A percentile compares a stretch with the other conserved stretches of the same genome.
These are phyloP conservation scores for Suhomyces chickasaworum DNA, from an alignment of 1,139 yeast genomes.

Conservation along the genomic window DNA sequence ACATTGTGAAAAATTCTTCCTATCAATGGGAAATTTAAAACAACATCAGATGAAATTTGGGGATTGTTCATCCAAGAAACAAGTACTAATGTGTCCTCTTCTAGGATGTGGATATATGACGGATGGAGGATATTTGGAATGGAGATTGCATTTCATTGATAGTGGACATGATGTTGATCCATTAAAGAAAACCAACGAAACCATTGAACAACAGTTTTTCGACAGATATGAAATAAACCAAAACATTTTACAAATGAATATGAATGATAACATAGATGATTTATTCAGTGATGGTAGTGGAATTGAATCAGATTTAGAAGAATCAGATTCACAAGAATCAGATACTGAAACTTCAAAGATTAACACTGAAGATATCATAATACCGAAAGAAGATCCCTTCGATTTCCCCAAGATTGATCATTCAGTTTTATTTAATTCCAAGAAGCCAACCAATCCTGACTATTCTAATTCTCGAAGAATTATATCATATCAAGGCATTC, in stretches of 20 bases:
- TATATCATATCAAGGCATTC: constrained; percentile 4
- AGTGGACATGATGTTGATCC: constrained; percentile 24
- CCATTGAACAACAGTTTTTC: neutral
- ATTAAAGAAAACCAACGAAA: neutral
- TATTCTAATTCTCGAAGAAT: neutral
- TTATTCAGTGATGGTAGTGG: constrained; percentile 19
- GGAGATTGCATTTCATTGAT: constrained; percentile 34
- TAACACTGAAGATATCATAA: neutral
- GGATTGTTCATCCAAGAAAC: constrained; percentile 30
- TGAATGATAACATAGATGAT: constrained; percentile 18
- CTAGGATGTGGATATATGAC: constrained; percentile 47
- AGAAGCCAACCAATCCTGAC: neutral
- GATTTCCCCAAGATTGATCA: constrained; percentile 9
- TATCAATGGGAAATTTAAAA: constrained; percentile 20
- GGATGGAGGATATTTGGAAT: constrained; percentile 38
- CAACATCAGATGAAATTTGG: constrained; percentile 27
- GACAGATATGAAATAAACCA: constrained; percentile 9
- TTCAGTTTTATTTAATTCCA: neutral
- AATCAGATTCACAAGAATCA: constrained; percentile 2
- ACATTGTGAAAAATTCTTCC: constrained; percentile 24
- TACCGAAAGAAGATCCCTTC: constrained; percentile 4
- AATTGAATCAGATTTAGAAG: constrained; percentile 10
- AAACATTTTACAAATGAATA: neutral
- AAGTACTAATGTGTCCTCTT: constrained; percentile 42
- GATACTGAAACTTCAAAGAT: neutral